Evolutionary conservation across 1,284 basidiomycete genomes (phyloP), one percentile per base, ranked within the genome.

Genomic region (Coniferiporia sulphurascens): DNA sequence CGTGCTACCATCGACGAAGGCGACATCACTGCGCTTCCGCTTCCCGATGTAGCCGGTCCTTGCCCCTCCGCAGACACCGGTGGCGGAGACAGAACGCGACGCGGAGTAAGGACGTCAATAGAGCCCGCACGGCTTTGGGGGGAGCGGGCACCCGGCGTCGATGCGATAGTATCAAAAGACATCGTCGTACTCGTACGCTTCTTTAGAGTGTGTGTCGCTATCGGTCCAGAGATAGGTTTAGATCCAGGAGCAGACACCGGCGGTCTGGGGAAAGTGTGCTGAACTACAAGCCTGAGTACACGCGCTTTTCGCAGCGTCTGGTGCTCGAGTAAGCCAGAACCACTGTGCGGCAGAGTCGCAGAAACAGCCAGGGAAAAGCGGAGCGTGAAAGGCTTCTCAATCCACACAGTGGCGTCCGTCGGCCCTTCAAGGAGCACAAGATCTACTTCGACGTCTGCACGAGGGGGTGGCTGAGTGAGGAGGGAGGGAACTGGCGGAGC

Each of bases 351-450:
- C 70, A 7, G 67, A 66, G 0, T 52, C 3, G 77, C 76, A 8
- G 76, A 74, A 3, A 78, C 66, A 4, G 73, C 64, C 12, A 87
- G 71, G 8, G 77, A 74, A 55, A 84, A 81, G 10, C 72, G 67
- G 50, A 89, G 72, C 1, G 69, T 74, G 66, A 91, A 89, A 0
- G 84, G 82, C 56, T 77, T 79, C 56, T 84, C 82, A 0, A 86
- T 69, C 1, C 65, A 64, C 34, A 86, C 73, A 1, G 63, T 59
- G 4, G 56, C 61, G 12, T 76, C 74, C 35, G 74, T 74, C 0
- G 82, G 76, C n/a, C 82, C 71, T 50, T 78, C 72, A 17, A 76
- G 76, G 22, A 85, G 76, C 36, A 85, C 69, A n/a, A 91, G 75
- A 61, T 82, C 82, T 9, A 83, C 74, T 50, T 86, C 83, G 9